Evolutionary conservation across 768 basidiomycete genomes (phyloP), one percentile per base, ranked within the genome.

Genomic region (Panaeolus cyanescens): DNA sequence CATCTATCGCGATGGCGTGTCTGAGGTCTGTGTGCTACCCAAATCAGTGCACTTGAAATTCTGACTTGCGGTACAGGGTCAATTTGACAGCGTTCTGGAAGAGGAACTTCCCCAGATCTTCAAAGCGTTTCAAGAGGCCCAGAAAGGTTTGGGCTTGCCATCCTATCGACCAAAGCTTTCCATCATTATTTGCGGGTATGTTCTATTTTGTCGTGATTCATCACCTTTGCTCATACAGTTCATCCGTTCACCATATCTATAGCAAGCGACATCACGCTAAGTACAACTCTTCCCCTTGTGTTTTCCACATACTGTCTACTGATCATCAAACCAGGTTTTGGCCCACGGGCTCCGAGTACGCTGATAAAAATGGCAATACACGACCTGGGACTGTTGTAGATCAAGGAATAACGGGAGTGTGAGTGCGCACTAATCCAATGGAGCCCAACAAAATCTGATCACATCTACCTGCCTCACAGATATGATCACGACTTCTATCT

Each of bases 1-100:
- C 32, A 79, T 94, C 6, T 95, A 87, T 66, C 85, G 93, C 15
- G 91, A 93, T 72, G 93, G 92, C 37, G 91, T 93, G 3, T 92
- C 91, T 1, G 90, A 91, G 79, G 91, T 89, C 60, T 12, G 82
- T 68, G 5, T 22, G 37, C 28, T 15, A 53, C 4, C 10, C 42
- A 30, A 30, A 42, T 22, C 40, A n/a, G 36, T 17, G 12, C 28
- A 32, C 15, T 25, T n/a, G 3, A 31, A 19, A 28, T 57, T 39
- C 63, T 50, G 63, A 58, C 40, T 12, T 32, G 13, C 62, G 40
- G n/a, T 32, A 3, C 55, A 93, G 89, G 91, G 91, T 5, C 91
- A 94, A 77, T 93, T 89, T 58, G 77, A 86, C 36, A 79, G 73
- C 2, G 87, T 92, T 1, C 62, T 90, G 25, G 54, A 71, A 1